Evolutionary conservation across 73 alveolate species (phyloP), one percentile per base, ranked within the genome.

Genomic region (Strombidium stylifer): DNA sequence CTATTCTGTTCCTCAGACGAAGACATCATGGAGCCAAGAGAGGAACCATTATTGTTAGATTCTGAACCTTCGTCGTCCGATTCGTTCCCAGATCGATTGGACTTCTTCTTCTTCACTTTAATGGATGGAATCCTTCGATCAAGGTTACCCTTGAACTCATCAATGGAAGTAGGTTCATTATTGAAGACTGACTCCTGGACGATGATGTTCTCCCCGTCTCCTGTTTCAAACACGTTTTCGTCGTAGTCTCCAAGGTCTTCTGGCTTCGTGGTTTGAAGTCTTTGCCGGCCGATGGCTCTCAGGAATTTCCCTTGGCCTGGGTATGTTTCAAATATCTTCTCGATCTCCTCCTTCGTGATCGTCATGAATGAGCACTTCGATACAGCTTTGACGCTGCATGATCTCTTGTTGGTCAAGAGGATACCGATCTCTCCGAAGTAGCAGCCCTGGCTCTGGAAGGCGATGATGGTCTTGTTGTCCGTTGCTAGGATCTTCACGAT

Each of bases 371-470:
- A 56, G 35, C 79, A 73, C n/a, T 64, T 50, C 2, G 85, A 47
- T 32, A n/a, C 19, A 12, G 93, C 70, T 58, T 42, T 83, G 0
- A 82, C 85, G 12, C 73, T 32, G 41, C 67, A 65, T 19, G 93
- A 41, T 28, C 93, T 64, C 0, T 15, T 48, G 10, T 30, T 42
- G 3, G 85, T 74, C 11, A 83, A 28, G 2, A 83, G 57, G 12
- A 83, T 58, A 0, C 93, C 93, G 15, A 83, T 77, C 31, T 83
- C 93, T 35, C 93, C 93, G 46, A 83, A 83, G 56, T 55, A 83
- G 23, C 69, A 25, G 0, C 93, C 93, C 46, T 73, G 73, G 28
- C 59, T 45, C 59, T 76, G 20, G 27, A 47, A 57, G 10, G 89
- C 86, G 23, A 83, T 83, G 20, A 34, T 34, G 0, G 78, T 69